Percentiles rank a stretch among this genome's conserved stretches.
phyloP scores from a whole-genome alignment of 352 stramenopile species.

The Globisporangium cederbergense region DNA sequence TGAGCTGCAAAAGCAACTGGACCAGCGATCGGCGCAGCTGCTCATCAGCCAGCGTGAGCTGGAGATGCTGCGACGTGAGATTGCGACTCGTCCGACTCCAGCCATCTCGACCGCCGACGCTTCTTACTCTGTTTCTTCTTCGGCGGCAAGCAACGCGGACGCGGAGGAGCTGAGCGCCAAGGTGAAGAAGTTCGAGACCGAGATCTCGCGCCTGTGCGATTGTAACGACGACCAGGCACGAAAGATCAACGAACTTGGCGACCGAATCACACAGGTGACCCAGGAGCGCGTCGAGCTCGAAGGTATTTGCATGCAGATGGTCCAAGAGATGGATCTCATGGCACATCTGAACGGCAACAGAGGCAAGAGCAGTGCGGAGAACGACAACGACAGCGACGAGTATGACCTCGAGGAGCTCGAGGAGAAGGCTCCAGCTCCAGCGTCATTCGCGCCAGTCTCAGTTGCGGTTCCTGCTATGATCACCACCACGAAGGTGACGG shows the following conservation, averaged over 20 bases:
- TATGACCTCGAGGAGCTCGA: slow-evolving; percentile 20
- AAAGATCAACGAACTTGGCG: slow-evolving; percentile 48
- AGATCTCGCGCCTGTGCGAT: slow-evolving; percentile 40
- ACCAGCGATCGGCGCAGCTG: slow-evolving; percentile 52
- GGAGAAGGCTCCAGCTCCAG: slow-evolving; percentile 18
- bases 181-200: slow-evolving; percentile 47
- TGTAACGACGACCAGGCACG: slow-evolving; percentile 59
- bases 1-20: slow-evolving; percentile 52
- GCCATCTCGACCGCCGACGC: not conserved
- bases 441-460: slow-evolving; percentile 8
- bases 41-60: slow-evolving; percentile 45
- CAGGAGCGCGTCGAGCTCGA: slow-evolving; percentile 60
- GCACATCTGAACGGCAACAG: slow-evolving; percentile 14
- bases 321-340: slow-evolving; percentile 48
- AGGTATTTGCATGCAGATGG: slow-evolving; percentile 49
- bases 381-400: slow-evolving; percentile 13
- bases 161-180: slow-evolving; percentile 33
- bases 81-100: slow-evolving; percentile 1
- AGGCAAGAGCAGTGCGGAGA: slow-evolving; percentile 5
- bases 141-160: slow-evolving; percentile 13
- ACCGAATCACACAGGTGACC: slow-evolving; percentile 37
- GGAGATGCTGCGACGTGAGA: slow-evolving; percentile 34
- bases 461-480: slow-evolving; percentile 2
- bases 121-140: not conserved
- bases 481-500: slow-evolving; percentile 29